Evolutionary conservation across 179 eudicot genomes (phyloP).

Genomic region (Drosera spatulata): DNA sequence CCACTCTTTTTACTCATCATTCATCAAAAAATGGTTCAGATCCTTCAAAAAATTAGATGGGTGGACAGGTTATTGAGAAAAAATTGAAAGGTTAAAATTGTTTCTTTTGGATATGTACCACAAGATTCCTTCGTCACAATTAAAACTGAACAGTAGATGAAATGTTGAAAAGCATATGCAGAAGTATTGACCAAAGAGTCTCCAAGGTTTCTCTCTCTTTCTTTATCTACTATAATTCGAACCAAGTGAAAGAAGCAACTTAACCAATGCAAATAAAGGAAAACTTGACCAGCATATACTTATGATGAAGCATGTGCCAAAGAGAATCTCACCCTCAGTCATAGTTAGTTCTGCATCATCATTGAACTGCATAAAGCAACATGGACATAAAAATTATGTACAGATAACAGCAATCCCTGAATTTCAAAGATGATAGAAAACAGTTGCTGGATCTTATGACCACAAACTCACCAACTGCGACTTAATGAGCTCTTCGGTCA

Average conservation of each 20-base stretch:
- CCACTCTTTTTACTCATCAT: not conserved
- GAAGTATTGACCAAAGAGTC: too few relatives aligned
- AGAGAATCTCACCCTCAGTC: slow-evolving; percentile 41
- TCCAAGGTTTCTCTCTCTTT: too few relatives aligned
- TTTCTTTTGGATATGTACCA: too few relatives aligned
- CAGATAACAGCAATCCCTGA: not conserved
- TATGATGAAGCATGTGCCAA: not conserved
- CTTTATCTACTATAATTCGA: too few relatives aligned
- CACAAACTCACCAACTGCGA: slow-evolving; percentile 22
- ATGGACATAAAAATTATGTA: slow-evolving; percentile 16
- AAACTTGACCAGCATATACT: not conserved
- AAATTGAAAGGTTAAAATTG: too few relatives aligned
- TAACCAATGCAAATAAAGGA: not conserved
- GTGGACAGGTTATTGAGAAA: not conserved
- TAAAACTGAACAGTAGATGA: too few relatives aligned
- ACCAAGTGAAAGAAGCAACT: too few relatives aligned
- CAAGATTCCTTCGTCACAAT: too few relatives aligned
- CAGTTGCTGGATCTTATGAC: not conserved
- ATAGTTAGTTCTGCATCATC: slow-evolving; percentile 33
- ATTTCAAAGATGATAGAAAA: slow-evolving; percentile 4
- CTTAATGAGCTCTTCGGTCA: slow-evolving; percentile 29
- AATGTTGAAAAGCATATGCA: too few relatives aligned
- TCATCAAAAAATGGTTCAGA: too few relatives aligned
- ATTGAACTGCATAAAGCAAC: slow-evolving; percentile 36
- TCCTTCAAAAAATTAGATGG: not conserved